phyloP scores from a whole-genome alignment of 768 basidiomycete genomes.

The Tulasnella sp. region DNA sequence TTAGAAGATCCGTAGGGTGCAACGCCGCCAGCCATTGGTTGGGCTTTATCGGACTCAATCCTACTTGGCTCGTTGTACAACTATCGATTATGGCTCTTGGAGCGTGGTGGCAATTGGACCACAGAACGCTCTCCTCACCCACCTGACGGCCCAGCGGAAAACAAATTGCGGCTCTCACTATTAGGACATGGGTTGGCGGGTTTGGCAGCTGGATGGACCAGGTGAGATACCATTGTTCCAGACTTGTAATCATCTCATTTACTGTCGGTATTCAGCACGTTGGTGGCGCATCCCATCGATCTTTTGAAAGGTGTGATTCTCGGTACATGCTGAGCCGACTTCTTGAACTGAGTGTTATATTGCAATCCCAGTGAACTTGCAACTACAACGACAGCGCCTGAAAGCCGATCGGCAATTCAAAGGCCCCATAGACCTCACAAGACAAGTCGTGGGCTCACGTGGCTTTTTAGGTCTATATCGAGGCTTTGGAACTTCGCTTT shows the following conservation, averaged over 20 bases:
- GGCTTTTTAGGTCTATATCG: slow-evolving; percentile 62
- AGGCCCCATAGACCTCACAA: slow-evolving; percentile 55
- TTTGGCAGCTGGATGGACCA: slow-evolving; percentile 57
- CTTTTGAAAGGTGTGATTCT: slow-evolving; percentile 54
- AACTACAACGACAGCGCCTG: slow-evolving; percentile 49
- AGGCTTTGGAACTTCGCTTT: slow-evolving; percentile 61
- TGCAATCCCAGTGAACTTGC: slow-evolving; percentile 46
- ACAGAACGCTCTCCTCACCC: slow-evolving; percentile 37
- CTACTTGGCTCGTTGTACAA: slow-evolving; percentile 62
- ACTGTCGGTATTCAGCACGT: slow-evolving; percentile 40
- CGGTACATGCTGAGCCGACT: no score
- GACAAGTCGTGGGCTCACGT: slow-evolving; percentile 50
- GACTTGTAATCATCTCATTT: neutral
- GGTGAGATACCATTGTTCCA: slow-evolving; percentile 35
- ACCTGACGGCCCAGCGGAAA: slow-evolving; percentile 26
- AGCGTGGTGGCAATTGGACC: slow-evolving; percentile 32
- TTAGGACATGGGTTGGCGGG: slow-evolving; percentile 58
- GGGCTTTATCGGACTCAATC: slow-evolving; percentile 63
- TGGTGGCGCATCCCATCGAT: slow-evolving; percentile 69
- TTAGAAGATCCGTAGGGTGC: slow-evolving; percentile 32
- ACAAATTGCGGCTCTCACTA: slow-evolving; percentile 43
- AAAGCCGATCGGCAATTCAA: slow-evolving; percentile 42
- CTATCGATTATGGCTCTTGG: slow-evolving; percentile 51
- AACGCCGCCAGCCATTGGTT: slow-evolving; percentile 60
- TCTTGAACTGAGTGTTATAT: no score